phyloP scores from a whole-genome alignment of 73 alveolate genomes.

The Urostyla sp. region DNA sequence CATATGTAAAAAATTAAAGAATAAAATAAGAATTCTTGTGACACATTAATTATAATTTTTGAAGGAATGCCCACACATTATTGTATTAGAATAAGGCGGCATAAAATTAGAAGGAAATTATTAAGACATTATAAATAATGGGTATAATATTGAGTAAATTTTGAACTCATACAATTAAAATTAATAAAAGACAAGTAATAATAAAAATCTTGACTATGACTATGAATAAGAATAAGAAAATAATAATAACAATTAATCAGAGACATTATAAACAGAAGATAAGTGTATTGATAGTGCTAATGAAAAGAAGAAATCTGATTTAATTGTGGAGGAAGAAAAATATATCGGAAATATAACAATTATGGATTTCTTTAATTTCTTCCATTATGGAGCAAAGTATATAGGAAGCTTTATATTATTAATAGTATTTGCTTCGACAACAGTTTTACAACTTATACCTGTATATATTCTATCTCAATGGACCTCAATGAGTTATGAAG shows the following conservation, averaged over 20 bases:
- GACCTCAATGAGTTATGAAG: conserved; percentile 7
- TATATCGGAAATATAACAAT: neutral
- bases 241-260: neutral
- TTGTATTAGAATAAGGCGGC: neutral
- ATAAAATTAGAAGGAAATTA: neutral
- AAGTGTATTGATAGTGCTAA: neutral
- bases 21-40: conserved; percentile 65
- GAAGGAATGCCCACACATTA: neutral
- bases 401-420: neutral
- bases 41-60: conserved; percentile 70
- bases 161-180: neutral
- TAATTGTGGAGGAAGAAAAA: neutral
- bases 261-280: neutral
- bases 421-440: neutral
- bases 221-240: neutral
- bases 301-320: neutral
- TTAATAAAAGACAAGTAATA: too few relatives aligned
- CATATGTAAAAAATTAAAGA: conserved; percentile 37
- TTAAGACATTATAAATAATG: neutral
- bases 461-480: neutral
- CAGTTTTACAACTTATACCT: neutral
- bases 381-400: neutral
- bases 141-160: neutral
- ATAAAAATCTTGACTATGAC: neutral
- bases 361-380: neutral